Evolutionary conservation across 139 green algal genomes (phyloP).

Genomic region (Volvox reticuliferus): DNA sequence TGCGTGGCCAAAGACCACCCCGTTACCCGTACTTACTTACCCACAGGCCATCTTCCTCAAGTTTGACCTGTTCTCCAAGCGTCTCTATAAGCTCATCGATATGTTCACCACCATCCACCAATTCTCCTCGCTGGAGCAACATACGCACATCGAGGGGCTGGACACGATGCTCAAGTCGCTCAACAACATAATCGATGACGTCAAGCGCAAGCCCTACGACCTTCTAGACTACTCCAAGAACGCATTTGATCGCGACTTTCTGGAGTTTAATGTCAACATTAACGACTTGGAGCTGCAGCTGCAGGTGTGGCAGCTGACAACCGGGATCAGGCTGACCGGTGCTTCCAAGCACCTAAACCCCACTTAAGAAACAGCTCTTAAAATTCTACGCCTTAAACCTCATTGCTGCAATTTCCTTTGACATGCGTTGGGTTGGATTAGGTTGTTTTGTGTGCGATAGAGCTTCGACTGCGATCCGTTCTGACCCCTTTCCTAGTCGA

Average conservation of each 20-base stretch:
- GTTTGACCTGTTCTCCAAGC: constrained; percentile 93
- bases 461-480: no score
- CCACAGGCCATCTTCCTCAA: constrained; percentile 82
- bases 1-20: neutral
- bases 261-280: constrained; percentile 98
- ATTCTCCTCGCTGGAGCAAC: constrained; percentile 86
- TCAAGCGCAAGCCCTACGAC: constrained; percentile 93
- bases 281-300: constrained; percentile 93
- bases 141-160: constrained; percentile 94
- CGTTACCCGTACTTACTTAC: neutral
- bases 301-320: constrained; percentile 47
- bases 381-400: no score
- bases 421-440: no score
- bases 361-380: no score
- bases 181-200: constrained; percentile 89
- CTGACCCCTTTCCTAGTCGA: no score
- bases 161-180: constrained; percentile 84
- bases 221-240: constrained; percentile 89
- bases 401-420: no score
- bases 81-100: constrained; percentile 88
- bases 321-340: no score
- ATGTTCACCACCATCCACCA: constrained; percentile 94
- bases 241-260: constrained; percentile 91
- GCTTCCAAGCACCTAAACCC: no score
- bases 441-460: no score